Conservation (phyloP, 2,329 filamentous ascomycete genomes). For the Colletotrichum sp. region DNA sequence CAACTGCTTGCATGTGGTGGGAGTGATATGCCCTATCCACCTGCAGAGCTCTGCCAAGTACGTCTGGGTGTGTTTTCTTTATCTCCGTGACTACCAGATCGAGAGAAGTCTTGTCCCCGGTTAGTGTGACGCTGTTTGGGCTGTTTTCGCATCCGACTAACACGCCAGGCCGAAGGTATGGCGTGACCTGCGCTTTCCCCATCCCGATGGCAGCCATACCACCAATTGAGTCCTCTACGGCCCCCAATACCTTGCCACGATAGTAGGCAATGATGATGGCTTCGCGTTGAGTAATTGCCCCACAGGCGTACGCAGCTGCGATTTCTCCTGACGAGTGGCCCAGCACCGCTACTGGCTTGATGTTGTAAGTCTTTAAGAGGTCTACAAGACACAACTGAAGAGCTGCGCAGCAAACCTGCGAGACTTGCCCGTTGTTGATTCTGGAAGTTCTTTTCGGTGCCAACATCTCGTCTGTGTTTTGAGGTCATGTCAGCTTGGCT, state of each 20-base stretch:
- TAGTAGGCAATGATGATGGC: slow-evolving; percentile 44
- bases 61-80: slow-evolving; percentile 28
- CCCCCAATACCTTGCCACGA: slow-evolving; percentile 37
- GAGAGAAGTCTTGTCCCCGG: slow-evolving; percentile 25
- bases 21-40: slow-evolving; percentile 50
- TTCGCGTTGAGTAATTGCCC: slow-evolving; percentile 34
- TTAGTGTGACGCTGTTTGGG: slow-evolving; percentile 32
- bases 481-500: slow-evolving; percentile 24
- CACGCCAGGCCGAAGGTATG: slow-evolving; percentile 29
- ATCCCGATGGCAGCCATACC: slow-evolving; percentile 47
- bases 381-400: slow-evolving; percentile 46
- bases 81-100: slow-evolving; percentile 28
- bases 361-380: slow-evolving; percentile 32
- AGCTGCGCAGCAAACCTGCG: slow-evolving; percentile 33
- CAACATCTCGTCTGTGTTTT: neutral
- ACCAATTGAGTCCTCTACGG: slow-evolving; percentile 24
- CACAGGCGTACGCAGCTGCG: slow-evolving; percentile 46
- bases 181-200: slow-evolving; percentile 29
- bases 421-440: slow-evolving; percentile 9
- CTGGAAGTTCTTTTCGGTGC: neutral
- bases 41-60: slow-evolving; percentile 34
- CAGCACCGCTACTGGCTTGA: slow-evolving; percentile 38
- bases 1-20: slow-evolving; percentile 13
- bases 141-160: slow-evolving; percentile 35
- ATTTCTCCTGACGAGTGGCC: slow-evolving; percentile 52